Evolutionary conservation across 805 yeast genomes (phyloP).

Genomic region (Saccharomycopsis oosterbeekiorum): DNA sequence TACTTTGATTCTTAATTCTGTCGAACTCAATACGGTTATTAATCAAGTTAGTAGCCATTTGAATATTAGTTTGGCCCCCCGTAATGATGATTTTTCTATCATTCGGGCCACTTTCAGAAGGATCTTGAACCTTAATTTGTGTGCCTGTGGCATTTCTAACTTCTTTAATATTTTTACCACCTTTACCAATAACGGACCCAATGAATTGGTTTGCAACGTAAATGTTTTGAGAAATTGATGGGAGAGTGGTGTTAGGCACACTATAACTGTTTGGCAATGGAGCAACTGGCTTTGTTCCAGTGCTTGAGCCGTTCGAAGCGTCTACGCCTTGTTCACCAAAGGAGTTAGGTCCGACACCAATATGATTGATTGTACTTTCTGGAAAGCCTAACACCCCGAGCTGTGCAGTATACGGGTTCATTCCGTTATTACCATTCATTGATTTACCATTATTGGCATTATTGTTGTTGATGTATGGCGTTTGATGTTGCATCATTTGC

Average conservation of each 20-base stretch:
- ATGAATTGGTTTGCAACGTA: slow-evolving; percentile 69
- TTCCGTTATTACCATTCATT: slow-evolving; percentile 2
- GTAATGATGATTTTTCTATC: slow-evolving; percentile 60
- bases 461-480: slow-evolving; percentile 3
- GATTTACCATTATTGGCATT: background rate
- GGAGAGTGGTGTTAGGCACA: slow-evolving; percentile 6
- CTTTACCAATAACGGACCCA: slow-evolving; percentile 79
- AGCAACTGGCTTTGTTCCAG: slow-evolving; percentile 7
- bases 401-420: slow-evolving; percentile 8
- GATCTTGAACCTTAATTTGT: slow-evolving; percentile 59
- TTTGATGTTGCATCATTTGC: slow-evolving; percentile 14
- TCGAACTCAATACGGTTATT: slow-evolving; percentile 64
- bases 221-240: slow-evolving; percentile 49
- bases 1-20: slow-evolving; percentile 30
- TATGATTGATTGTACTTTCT: slow-evolving; percentile 1
- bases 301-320: slow-evolving; percentile 3
- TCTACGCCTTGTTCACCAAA: slow-evolving; percentile 2
- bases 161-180: slow-evolving; percentile 73
- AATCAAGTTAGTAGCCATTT: slow-evolving; percentile 61
- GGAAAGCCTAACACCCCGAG: background rate
- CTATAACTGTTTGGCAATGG: slow-evolving; percentile 11
- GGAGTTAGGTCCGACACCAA: slow-evolving; percentile 4
- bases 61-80: slow-evolving; percentile 59
- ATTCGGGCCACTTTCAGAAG: slow-evolving; percentile 35
- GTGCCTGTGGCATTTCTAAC: slow-evolving; percentile 69